Evolutionary conservation across 2,329 filamentous ascomycete species (phyloP).

Genomic region (Davidsoniella eucalypti): DNA sequence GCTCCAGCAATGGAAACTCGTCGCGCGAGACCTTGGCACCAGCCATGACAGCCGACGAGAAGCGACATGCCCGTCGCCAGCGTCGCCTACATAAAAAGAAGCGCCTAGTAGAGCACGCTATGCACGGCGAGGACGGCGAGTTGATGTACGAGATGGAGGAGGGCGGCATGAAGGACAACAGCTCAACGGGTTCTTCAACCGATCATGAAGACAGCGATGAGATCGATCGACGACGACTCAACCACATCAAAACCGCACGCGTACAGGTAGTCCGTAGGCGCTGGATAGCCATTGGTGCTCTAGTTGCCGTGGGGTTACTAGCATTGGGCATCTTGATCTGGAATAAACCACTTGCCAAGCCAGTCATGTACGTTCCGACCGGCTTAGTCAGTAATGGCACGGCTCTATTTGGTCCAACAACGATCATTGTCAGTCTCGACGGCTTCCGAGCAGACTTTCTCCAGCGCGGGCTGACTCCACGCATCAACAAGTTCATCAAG

Average conservation of each 20-base stretch:
- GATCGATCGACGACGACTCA: constrained; percentile 36
- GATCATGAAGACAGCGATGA: constrained; percentile 43
- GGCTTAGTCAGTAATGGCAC: constrained; percentile 61
- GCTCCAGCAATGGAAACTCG: not conserved
- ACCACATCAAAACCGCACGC: constrained; percentile 20
- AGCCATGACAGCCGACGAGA: constrained; percentile 23
- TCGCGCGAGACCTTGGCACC: not conserved
- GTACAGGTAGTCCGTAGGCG: not conserved
- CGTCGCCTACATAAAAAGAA: constrained; percentile 38
- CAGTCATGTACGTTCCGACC: not conserved
- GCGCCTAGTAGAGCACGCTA: constrained; percentile 34
- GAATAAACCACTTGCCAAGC: not conserved
- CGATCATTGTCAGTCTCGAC: constrained; percentile 83
- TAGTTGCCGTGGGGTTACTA: constrained; percentile 21
- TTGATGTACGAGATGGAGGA: constrained; percentile 88
- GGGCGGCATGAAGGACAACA: constrained; percentile 52
- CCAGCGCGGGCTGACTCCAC: constrained; percentile 65
- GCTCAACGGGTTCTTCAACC: constrained; percentile 44
- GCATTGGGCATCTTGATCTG: constrained; percentile 16
- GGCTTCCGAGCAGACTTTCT: constrained; percentile 93
- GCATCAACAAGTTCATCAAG: constrained; percentile 59
- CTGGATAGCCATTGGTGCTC: constrained; percentile 29
- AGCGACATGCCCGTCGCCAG: constrained; percentile 30
- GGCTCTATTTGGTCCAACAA: constrained; percentile 76
- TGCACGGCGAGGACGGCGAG: constrained; percentile 51